Evolutionary conservation across 2,329 filamentous ascomycete genomes (phyloP).

Genomic region (Hymenoscyphus fructigenus): DNA sequence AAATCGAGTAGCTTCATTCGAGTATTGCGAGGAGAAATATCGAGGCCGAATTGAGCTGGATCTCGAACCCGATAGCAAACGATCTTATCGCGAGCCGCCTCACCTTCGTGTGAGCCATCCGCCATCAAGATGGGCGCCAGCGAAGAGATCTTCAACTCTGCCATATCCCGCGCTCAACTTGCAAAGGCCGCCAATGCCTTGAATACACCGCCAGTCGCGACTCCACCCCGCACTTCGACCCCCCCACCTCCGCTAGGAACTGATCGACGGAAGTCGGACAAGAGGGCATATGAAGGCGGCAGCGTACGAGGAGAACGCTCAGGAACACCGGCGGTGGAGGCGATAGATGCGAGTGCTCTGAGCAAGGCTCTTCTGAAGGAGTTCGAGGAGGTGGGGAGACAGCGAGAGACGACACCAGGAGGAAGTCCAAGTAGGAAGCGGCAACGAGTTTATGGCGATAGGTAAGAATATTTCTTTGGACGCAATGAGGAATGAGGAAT

Average conservation of each 20-base stretch:
- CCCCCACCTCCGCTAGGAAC: constrained; percentile 33
- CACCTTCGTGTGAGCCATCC: constrained; percentile 9
- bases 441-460: constrained; percentile 63
- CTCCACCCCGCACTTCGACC: constrained; percentile 35
- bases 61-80: constrained; percentile 2
- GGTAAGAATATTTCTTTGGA: constrained; percentile 35
- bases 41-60: constrained; percentile 4
- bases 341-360: constrained; percentile 54
- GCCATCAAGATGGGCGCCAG: constrained; percentile 30
- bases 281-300: constrained; percentile 28
- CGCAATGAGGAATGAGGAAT: not conserved
- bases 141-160: constrained; percentile 30
- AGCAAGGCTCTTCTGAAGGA: constrained; percentile 58
- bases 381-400: constrained; percentile 58
- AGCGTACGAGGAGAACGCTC: constrained; percentile 23
- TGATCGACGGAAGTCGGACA: constrained; percentile 34
- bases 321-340: constrained; percentile 22
- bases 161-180: constrained; percentile 27
- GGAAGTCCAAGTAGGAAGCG: constrained; percentile 68
- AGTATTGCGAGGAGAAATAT: not conserved
- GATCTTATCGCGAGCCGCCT: constrained; percentile 3
- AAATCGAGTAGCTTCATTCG: not conserved
- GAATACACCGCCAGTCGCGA: constrained; percentile 32
- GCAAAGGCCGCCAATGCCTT: constrained; percentile 28
- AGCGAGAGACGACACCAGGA: constrained; percentile 60